Evolutionary conservation across 2,329 filamentous ascomycete species (phyloP).

Genomic region (Penicillium sp.): DNA sequence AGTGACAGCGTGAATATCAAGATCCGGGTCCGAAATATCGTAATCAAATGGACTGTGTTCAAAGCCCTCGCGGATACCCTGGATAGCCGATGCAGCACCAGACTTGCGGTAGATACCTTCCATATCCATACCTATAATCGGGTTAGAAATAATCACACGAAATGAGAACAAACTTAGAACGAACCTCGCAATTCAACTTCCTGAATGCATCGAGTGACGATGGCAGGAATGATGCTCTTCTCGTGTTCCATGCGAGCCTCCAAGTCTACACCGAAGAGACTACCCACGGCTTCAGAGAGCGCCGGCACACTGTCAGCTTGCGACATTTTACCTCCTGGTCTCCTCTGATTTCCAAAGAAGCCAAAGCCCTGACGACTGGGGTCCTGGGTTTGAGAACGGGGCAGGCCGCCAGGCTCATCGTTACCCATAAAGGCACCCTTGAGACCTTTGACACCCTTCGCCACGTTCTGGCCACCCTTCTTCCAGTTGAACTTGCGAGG

Average conservation of each 20-base stretch:
- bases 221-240: conserved; percentile 81
- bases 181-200: conserved; percentile 87
- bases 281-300: conserved; percentile 38
- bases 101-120: conserved; percentile 99
- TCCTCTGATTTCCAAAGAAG: conserved; percentile 63
- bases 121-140: conserved; percentile 71
- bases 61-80: conserved; percentile 86
- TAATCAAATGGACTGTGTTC: conserved; percentile 74
- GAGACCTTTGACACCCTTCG: conserved; percentile 92
- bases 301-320: conserved; percentile 46
- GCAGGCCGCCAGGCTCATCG: conserved; percentile 24
- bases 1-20: conserved; percentile 95
- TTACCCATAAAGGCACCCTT: conserved; percentile 76
- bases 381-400: conserved; percentile 45
- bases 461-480: conserved; percentile 90
- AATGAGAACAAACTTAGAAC: conserved; percentile 7
- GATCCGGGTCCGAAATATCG: conserved; percentile 88
- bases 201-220: conserved; percentile 91
- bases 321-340: conserved; percentile 42
- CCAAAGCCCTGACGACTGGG: conserved; percentile 64
- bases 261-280: conserved; percentile 86
- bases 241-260: conserved; percentile 84
- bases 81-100: conserved; percentile 87
- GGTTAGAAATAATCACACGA: conserved; percentile 4
- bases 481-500: conserved; percentile 99